Percentiles rank a stretch among this genome's conserved stretches.
Evolutionary conservation across 768 basidiomycete genomes (phyloP).

Genomic region (Melanogaster broomeanus): DNA sequence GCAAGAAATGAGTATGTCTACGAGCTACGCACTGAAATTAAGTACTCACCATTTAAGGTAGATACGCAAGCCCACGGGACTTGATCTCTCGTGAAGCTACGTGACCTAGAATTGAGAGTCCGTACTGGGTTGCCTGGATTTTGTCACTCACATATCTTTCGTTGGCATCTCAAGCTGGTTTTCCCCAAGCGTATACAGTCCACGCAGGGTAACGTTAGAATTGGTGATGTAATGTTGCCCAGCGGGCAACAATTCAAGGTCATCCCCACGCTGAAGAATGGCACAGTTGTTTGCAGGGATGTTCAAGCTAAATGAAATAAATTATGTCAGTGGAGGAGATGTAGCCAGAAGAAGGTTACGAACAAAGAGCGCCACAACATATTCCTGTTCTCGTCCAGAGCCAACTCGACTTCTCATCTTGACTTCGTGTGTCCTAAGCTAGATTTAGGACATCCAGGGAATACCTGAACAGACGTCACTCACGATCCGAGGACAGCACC

Average conservation of each 20-base stretch:
- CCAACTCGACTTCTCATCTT: constrained; percentile 67
- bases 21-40: background rate
- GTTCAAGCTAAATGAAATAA: constrained; percentile 54
- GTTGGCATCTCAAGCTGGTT: constrained; percentile 87
- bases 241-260: constrained; percentile 74
- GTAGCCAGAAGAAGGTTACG: constrained; percentile 5
- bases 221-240: constrained; percentile 86
- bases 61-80: constrained; percentile 84
- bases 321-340: background rate
- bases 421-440: constrained; percentile 64
- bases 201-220: constrained; percentile 79
- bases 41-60: constrained; percentile 72
- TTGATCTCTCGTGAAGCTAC: constrained; percentile 81
- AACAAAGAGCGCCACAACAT: constrained; percentile 81
- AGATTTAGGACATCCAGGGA: constrained; percentile 1
- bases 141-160: constrained; percentile 71
- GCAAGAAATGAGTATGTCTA: background rate
- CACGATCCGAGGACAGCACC: constrained; percentile 60
- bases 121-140: background rate
- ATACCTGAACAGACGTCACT: constrained; percentile 5
- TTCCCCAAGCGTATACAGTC: constrained; percentile 78
- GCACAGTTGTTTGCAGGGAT: constrained; percentile 89
- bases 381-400: constrained; percentile 50
- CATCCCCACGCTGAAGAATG: constrained; percentile 79
- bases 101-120: background rate